Base-by-base conservation (phyloP, 768 basidiomycete species). In the Hemileccinum impolitum region DNA sequence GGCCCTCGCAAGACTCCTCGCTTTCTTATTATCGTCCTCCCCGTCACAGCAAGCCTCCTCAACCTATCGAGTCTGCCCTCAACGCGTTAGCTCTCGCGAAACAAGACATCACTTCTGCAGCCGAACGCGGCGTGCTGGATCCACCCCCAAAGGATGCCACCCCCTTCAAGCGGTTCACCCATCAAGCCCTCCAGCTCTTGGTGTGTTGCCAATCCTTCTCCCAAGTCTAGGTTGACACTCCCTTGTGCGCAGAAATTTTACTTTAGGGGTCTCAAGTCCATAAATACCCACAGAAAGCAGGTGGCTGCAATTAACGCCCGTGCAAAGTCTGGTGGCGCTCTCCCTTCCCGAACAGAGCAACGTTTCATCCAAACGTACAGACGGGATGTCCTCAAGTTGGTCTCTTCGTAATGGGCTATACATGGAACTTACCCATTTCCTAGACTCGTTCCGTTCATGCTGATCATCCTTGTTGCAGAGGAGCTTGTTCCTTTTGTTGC, bases 401-500 rank as follows among this genome's bases (percentile, higher is more conserved):
- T 54, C 26, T 50, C 40, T 51, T 43, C 14, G 18, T 26, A 13
- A 32, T 18, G 19, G 45, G 34, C 21, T 13, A 14, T 47, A 30
- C 36, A 14, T 35, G 21, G 30, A 32, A 52, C 57, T 58, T 36
- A 54, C 51, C 14, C 23, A 10, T 0, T 39, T 38, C 43, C 36
- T 48, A 60, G 89, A 70, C 77, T 93, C 34, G 70, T 91, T 3
- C 91, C 91, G 0, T 94, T 93, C 70, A 61, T 90, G 9, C 56
- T 88, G 57, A 80, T 91, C 50, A 76, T 90, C 25, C 63, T 89
- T 23, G 64, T 92, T 13, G 71, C 90, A 1, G 91, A 94, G 65
- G 91, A 94, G 66, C 63, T 87, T 30, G 79, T 94, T 47, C 91
- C 91, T 13, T 75, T 94, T 53, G 79, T 92, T 53, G 89, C 89